Evolutionary conservation across 805 yeast species (phyloP), one percentile per base, ranked within the genome.

Genomic region (Candida fluviatilis): DNA sequence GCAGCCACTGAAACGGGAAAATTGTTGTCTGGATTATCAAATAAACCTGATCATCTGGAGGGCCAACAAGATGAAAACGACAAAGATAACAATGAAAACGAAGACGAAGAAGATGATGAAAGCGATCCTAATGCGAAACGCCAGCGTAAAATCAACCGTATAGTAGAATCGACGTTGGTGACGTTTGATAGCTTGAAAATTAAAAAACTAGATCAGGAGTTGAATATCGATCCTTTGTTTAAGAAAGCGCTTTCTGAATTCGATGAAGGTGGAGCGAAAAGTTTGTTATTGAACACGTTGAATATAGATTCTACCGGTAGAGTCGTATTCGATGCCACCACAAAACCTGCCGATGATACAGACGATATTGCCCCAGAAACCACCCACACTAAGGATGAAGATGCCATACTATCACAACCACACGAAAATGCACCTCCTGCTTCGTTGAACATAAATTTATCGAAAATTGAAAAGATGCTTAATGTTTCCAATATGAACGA

Each of bases 1-100:
- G 95, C 88, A 0, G 95, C 90, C 4, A 81, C 84, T 6, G 97
- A 90, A 51, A 89, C 97, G 0, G 95, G 95, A 2, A 79, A 80
- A 50, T 66, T 91, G 39, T 61, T 89, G 25, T 83, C 85, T 58
- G 95, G 95, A 3, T 61, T 86, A 39, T 80, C 89, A 2, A 54
- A 50, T 11, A 50, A 66, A 50, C 49, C 47, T 5, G 52, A 42
- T 2, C 62, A 50, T 7, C 58, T 51, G 8, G 54, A 49, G 2
- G 50, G 41, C 4, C 44, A 41, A n/a, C 27, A 34, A 18, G 30
- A 19, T 18, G 47, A 24, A 0, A 45, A 36, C 6, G 45, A 34
- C 8, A 43, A 39, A 11, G 46, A 38, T 16, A 48, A 43, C 2
- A 51, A 41, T 11, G 49, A 42, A 2, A 57, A 47, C n/a, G 47